Conservation (phyloP, 139 green algal species). For the Tetraselmis striata region DNA sequence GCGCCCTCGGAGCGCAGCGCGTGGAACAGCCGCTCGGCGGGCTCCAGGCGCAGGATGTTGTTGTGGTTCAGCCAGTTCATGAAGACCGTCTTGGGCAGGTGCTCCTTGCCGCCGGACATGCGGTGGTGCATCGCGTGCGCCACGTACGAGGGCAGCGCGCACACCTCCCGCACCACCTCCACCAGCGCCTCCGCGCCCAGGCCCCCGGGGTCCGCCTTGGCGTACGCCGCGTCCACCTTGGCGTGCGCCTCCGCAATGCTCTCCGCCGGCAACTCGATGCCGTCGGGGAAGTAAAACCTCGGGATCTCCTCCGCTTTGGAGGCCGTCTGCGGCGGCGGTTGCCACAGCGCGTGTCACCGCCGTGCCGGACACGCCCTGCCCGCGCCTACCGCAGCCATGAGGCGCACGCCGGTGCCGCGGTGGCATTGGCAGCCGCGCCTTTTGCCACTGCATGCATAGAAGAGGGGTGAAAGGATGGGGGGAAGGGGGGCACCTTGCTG, state of each 20-base stretch:
- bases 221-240: conserved; percentile 43
- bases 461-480: no score
- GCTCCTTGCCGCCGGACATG: conserved; percentile 9
- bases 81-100: conserved; percentile 21
- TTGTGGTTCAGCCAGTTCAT: conserved; percentile 31
- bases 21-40: conserved; percentile 32
- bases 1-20: conserved; percentile 36
- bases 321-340: conserved; percentile 17
- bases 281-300: conserved; percentile 75
- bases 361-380: no score
- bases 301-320: conserved; percentile 47
- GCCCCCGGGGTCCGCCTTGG: conserved; percentile 29
- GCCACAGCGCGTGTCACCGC: not conserved
- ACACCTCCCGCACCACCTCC: conserved; percentile 61
- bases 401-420: no score
- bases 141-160: conserved; percentile 73
- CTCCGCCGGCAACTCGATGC: conserved; percentile 14
- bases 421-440: no score
- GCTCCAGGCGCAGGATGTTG: conserved; percentile 17
- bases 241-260: conserved; percentile 11
- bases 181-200: conserved; percentile 54
- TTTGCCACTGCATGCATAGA: not conserved
- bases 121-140: conserved; percentile 67
- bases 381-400: not conserved
- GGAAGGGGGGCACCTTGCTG: conserved; percentile 4